Evolutionary conservation across 495 filamentous ascomycete genomes (phyloP).

Genomic region (Glarea lozoyensis): DNA sequence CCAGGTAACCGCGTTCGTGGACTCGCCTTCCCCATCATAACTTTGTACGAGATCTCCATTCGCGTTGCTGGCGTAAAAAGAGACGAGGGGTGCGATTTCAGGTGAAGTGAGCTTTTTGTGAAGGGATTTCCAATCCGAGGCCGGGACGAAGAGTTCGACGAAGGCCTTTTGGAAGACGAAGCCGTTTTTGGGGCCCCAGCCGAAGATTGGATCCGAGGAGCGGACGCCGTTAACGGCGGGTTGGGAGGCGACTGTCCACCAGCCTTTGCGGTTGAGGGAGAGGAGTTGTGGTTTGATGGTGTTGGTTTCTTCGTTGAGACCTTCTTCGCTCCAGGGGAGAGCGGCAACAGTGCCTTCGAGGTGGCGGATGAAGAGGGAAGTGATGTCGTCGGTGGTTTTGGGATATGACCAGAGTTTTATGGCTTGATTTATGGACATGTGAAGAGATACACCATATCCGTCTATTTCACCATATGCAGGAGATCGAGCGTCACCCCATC

Average conservation of each 20-base stretch:
- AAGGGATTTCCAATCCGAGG: conserved; percentile 57
- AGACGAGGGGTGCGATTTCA: conserved; percentile 53
- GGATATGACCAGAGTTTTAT: conserved; percentile 79
- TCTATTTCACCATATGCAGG: conserved; percentile 94
- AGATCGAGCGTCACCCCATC: conserved; percentile 87
- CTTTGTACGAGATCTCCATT: conserved; percentile 64
- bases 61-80: conserved; percentile 77
- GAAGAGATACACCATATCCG: conserved; percentile 85
- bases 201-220: conserved; percentile 71
- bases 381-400: conserved; percentile 57
- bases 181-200: conserved; percentile 87
- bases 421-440: conserved; percentile 70
- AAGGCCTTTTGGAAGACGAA: conserved; percentile 99
- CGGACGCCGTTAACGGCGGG: conserved; percentile 82
- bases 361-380: conserved; percentile 67
- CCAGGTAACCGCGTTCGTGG: conserved; percentile 93
- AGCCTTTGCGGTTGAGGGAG: conserved; percentile 68
- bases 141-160: conserved; percentile 86
- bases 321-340: conserved; percentile 92
- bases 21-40: conserved; percentile 28
- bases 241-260: conserved; percentile 97
- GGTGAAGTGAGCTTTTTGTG: conserved; percentile 47
- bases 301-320: conserved; percentile 73
- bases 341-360: conserved; percentile 63
- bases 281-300: conserved; percentile 68